Percentiles rank a stretch among this genome's conserved stretches.
These are phyloP conservation scores for Leucoagaricus sp. DNA, from an alignment of 1,284 basidiomycete genomes.

Conservation along the genomic window DNA sequence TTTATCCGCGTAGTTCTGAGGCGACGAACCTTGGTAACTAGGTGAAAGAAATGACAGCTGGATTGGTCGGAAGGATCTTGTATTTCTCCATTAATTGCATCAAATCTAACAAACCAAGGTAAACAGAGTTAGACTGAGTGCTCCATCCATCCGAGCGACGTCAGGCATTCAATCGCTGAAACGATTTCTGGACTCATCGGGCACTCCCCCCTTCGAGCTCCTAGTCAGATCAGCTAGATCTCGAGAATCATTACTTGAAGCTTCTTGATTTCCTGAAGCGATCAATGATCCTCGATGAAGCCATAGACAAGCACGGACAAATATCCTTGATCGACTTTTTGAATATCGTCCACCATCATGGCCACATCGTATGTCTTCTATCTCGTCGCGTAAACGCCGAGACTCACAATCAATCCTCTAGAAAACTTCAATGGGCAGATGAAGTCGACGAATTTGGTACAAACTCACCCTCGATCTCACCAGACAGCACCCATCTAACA, in stretches of 20 bases:
- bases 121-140: background rate
- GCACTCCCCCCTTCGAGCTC: too few relatives aligned
- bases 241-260: too few relatives aligned
- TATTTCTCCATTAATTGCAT: background rate
- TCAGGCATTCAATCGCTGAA: too few relatives aligned
- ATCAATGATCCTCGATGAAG: background rate
- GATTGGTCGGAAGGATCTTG: background rate
- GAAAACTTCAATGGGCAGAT: conserved; percentile 66
- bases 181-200: too few relatives aligned
- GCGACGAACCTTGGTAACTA: background rate
- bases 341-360: conserved; percentile 20
- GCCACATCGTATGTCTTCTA: conserved; percentile 27
- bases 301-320: conserved; percentile 11
- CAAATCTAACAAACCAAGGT: conserved; percentile 10
- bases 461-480: background rate
- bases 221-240: too few relatives aligned
- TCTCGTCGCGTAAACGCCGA: background rate
- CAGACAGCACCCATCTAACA: background rate
- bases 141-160: too few relatives aligned
- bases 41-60: background rate
- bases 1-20: background rate
- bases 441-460: conserved; percentile 76
- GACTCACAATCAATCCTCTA: background rate
- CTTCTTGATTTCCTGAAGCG: background rate
- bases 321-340: conserved; percentile 3